phyloP scores from a whole-genome alignment of 495 filamentous ascomycete species.

The Terfezia claveryi region DNA sequence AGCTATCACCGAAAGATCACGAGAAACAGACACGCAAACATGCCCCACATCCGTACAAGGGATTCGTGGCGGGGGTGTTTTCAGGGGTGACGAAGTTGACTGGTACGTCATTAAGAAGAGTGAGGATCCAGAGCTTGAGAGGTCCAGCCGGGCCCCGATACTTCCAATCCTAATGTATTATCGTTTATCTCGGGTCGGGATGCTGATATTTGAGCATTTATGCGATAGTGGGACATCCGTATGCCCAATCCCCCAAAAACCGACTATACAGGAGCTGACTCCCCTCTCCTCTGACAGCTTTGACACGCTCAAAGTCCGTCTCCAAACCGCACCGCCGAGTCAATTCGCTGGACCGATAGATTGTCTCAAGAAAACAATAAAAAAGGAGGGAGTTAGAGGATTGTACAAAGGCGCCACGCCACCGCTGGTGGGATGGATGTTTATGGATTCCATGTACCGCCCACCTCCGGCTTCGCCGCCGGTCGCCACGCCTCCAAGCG shows the following conservation, averaged over 20 bases:
- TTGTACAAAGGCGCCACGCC: constrained; percentile 85
- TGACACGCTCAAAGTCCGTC: constrained; percentile 87
- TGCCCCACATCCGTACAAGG: constrained; percentile 38
- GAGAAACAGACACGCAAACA: too few species aligned
- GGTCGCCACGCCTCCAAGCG: neutral
- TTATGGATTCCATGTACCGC: constrained; percentile 65
- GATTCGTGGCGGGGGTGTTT: constrained; percentile 85
- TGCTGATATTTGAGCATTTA: constrained; percentile 3
- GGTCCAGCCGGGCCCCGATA: too few species aligned
- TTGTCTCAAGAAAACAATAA: constrained; percentile 58
- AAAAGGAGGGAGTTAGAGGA: constrained; percentile 54
- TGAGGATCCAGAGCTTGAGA: too few species aligned
- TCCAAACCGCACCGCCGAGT: constrained; percentile 59
- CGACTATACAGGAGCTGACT: constrained; percentile 15
- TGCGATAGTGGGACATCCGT: constrained; percentile 39
- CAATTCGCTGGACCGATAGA: constrained; percentile 76
- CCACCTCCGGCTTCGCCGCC: constrained; percentile 5
- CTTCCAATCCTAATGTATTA: too few species aligned
- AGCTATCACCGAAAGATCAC: too few species aligned
- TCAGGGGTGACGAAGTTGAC: constrained; percentile 77
- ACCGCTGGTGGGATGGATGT: constrained; percentile 89
- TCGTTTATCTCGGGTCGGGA: neutral
- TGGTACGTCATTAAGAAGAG: neutral
- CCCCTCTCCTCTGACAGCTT: constrained; percentile 32
- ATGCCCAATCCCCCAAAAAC: constrained; percentile 19